Base-by-base conservation (phyloP, 2,329 filamentous ascomycete genomes). In the Hyphodiscus sp. region DNA sequence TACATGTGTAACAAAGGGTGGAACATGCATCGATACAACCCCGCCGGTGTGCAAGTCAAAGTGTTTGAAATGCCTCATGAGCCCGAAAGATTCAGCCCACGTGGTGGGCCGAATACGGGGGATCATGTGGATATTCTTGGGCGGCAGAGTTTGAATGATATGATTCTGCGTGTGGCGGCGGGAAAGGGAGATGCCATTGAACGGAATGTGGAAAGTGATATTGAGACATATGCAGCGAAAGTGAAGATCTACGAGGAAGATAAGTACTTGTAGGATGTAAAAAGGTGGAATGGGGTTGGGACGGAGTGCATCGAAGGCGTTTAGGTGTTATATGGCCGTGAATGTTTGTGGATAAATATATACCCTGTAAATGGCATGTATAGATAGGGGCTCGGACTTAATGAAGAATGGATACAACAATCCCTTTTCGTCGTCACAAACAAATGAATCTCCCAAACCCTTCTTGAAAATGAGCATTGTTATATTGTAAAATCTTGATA, bases 1-100 rank as follows among this genome's bases (percentile, higher is more conserved):
- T 99, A 97, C 69, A 97, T 99, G 94, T 99, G 94, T 70, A 87
- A 90, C 62, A 90, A 86, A 64, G 94, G 94, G 2, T 99, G 94
- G 94, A 84, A 85, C 54, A 87, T 96, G 70, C 91, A 90, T 70
- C 81, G 94, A 38, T 99, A 95, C 69, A 99, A 99, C 65, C 94
- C 94, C 0, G 87, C 90, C 0, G 85, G 86, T 1, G 80, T 86
- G 30, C 83, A 90, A 64, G 75, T 99, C 58, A 95, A 84, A 42
- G 88, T 91, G 0, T 91, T 87, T 57, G 94, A 99, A 74, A 99
- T 99, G 94, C 88, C 86, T 1, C 94, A 99, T 67, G 91, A 97
- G 66, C 94, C 94, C 1, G 92, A 96, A 63, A 76, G 89, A 18
- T 99, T 96, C 69, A 92, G 85, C 63, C 90, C 94, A 0, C 77